These are phyloP conservation scores for Tuctoria greenei DNA, from an alignment of 176 grass and related monocot species.

Conservation along the genomic window DNA sequence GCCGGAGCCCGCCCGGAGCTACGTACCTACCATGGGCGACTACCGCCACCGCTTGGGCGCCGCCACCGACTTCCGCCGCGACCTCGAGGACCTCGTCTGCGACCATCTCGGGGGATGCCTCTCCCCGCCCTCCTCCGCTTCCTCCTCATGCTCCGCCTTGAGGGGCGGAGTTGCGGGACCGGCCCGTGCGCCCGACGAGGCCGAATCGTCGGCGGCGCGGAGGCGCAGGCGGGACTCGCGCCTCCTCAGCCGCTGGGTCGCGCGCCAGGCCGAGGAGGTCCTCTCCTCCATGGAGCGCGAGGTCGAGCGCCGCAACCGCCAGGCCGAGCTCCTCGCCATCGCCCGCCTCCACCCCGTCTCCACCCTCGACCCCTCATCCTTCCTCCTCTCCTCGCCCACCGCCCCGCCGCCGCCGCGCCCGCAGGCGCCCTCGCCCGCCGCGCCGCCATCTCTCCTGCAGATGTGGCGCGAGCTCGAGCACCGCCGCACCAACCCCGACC, in stretches of 20 bases:
- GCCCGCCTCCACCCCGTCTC: slow-evolving; percentile 88
- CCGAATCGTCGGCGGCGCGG: slow-evolving; percentile 52
- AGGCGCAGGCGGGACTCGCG: slow-evolving; percentile 64
- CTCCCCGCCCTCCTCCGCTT: slow-evolving; percentile 54
- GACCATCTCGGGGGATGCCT: slow-evolving; percentile 89
- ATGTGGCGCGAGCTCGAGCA: slow-evolving; percentile 95
- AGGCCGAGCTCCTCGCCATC: slow-evolving; percentile 85
- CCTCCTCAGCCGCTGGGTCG: slow-evolving; percentile 90
- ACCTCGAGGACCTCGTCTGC: slow-evolving; percentile 94
- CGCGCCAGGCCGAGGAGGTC: slow-evolving; percentile 97
- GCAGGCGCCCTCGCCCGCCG: slow-evolving; percentile 37
- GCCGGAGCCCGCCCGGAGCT: too few relatives aligned
- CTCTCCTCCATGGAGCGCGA: slow-evolving; percentile 89
- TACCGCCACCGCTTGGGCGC: slow-evolving; percentile 72
- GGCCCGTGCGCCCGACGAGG: slow-evolving; percentile 19
- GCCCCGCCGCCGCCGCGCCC: slow-evolving; percentile 41
- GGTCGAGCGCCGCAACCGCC: slow-evolving; percentile 72
- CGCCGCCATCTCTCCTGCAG: slow-evolving; percentile 66
- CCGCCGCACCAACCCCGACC: slow-evolving; percentile 40
- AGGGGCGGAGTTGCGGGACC: slow-evolving; percentile 23
- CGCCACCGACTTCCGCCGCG: slow-evolving; percentile 87
- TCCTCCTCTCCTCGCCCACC: slow-evolving; percentile 50
- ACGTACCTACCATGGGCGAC: slow-evolving; percentile 45
- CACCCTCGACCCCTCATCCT: slow-evolving; percentile 73
- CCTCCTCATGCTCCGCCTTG: slow-evolving; percentile 49